Conservation (phyloP, 106 monocot genomes). For the Apostasia shenzhenica region DNA sequence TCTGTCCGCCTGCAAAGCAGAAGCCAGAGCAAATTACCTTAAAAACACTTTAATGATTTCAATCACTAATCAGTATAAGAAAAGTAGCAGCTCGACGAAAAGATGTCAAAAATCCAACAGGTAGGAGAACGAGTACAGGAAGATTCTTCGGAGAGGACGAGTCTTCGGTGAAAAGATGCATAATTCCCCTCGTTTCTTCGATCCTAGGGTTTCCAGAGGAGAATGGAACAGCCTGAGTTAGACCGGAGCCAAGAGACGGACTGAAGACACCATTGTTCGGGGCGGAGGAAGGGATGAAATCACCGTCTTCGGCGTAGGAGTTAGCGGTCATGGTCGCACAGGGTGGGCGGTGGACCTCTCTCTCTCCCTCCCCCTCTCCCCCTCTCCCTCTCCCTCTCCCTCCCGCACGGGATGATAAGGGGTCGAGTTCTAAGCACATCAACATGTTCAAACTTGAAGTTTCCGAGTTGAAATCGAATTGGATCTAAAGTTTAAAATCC, state of each 20-base stretch:
- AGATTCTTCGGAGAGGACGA: constrained; percentile 20
- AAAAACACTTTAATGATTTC: neutral
- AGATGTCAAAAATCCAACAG: neutral
- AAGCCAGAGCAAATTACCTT: neutral
- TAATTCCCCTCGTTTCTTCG: constrained; percentile 84
- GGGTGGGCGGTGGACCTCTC: too few species aligned
- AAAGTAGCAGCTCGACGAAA: neutral
- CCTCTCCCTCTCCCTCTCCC: too few species aligned
- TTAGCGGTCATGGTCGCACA: constrained; percentile 4
- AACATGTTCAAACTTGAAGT: too few species aligned
- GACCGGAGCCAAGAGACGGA: constrained; percentile 9
- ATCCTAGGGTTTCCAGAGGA: constrained; percentile 96
- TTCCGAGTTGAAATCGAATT: too few species aligned
- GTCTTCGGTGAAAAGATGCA: constrained; percentile 56
- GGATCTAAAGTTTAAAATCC: too few species aligned
- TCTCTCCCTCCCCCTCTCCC: too few species aligned
- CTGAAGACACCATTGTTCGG: neutral
- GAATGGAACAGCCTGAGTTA: constrained; percentile 47
- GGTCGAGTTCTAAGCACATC: too few species aligned
- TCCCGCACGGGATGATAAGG: too few species aligned
- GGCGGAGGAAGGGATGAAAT: neutral
- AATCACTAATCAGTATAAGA: neutral
- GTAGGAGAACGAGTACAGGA: constrained; percentile 29
- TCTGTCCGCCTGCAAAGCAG: constrained; percentile 50
- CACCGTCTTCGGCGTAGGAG: constrained; percentile 13